Evolutionary conservation across 768 basidiomycete species (phyloP).

Genomic region (Hericium erinaceus): DNA sequence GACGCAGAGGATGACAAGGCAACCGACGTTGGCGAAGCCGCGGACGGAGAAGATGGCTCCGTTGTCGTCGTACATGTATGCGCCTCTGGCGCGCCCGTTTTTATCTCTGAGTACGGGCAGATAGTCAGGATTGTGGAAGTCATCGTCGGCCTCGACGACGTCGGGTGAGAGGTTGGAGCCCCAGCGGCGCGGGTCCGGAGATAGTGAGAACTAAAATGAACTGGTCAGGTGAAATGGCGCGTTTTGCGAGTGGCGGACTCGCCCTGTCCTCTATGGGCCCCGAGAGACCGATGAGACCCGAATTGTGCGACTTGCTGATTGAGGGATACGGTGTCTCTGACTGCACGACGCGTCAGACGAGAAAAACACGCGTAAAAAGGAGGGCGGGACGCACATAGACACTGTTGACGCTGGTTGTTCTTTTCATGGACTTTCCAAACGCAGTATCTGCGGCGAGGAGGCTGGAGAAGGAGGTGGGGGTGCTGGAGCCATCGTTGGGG

Average conservation of each 20-base stretch:
- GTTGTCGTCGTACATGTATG: slow-evolving; percentile 24
- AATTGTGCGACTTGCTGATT: neutral
- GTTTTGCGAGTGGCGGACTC: neutral
- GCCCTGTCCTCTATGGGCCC: neutral
- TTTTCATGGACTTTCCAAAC: neutral
- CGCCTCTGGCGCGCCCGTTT: slow-evolving; percentile 9
- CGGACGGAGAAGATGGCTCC: slow-evolving; percentile 19
- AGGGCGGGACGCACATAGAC: neutral
- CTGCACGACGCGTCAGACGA: neutral
- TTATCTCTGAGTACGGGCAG: neutral
- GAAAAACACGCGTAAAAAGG: neutral
- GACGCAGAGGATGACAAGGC: slow-evolving; percentile 13
- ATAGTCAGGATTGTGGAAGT: slow-evolving; percentile 57
- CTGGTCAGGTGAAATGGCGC: neutral
- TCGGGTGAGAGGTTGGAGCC: slow-evolving; percentile 48
- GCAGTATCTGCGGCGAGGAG: neutral
- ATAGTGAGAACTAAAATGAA: slow-evolving; percentile 44
- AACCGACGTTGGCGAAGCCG: slow-evolving; percentile 29
- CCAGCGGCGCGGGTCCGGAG: slow-evolving; percentile 61
- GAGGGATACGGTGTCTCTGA: neutral
- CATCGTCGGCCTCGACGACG: slow-evolving; percentile 58
- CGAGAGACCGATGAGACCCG: neutral
- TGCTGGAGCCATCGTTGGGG: neutral
- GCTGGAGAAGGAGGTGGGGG: neutral
- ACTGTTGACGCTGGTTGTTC: neutral